A percentile compares a stretch with the other conserved stretches of the same genome.
Conservation (phyloP, 164 flowering plant genomes). For the Sedum album region DNA sequence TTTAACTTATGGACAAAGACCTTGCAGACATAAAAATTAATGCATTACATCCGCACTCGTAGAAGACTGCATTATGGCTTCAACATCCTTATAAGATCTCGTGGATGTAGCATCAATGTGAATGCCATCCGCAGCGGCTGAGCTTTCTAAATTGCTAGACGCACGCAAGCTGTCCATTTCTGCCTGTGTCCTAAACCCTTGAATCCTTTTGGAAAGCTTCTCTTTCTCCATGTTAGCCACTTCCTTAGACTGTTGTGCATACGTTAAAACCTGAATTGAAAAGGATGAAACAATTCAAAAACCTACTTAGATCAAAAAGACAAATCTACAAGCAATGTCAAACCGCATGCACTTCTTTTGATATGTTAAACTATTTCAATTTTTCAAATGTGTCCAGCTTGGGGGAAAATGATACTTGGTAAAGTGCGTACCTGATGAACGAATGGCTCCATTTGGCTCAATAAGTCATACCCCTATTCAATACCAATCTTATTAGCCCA, state of each 20-base stretch:
- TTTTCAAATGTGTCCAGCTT: background rate
- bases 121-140: slow-evolving; percentile 35
- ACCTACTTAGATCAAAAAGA: background rate
- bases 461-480: slow-evolving; percentile 64
- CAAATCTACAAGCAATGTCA: background rate
- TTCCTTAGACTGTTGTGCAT: slow-evolving; percentile 87
- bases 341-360: background rate
- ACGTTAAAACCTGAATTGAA: slow-evolving; percentile 61
- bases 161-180: slow-evolving; percentile 50
- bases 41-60: slow-evolving; percentile 51
- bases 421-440: slow-evolving; percentile 59
- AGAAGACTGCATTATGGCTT: slow-evolving; percentile 62
- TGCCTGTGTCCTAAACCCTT: slow-evolving; percentile 80
- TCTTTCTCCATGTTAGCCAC: slow-evolving; percentile 66
- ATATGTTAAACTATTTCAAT: background rate
- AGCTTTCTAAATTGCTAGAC: slow-evolving; percentile 35
- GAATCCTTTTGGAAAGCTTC: slow-evolving; percentile 81
- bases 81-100: slow-evolving; percentile 51
- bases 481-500: slow-evolving; percentile 9
- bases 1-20: background rate
- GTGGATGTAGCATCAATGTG: slow-evolving; percentile 35
- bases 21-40: slow-evolving; percentile 6
- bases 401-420: background rate
- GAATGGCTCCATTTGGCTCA: slow-evolving; percentile 82
- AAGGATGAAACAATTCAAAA: background rate